Evolutionary conservation across 2,329 filamentous ascomycete genomes (phyloP).

Genomic region (Coniosporium tulheliwenetii): DNA sequence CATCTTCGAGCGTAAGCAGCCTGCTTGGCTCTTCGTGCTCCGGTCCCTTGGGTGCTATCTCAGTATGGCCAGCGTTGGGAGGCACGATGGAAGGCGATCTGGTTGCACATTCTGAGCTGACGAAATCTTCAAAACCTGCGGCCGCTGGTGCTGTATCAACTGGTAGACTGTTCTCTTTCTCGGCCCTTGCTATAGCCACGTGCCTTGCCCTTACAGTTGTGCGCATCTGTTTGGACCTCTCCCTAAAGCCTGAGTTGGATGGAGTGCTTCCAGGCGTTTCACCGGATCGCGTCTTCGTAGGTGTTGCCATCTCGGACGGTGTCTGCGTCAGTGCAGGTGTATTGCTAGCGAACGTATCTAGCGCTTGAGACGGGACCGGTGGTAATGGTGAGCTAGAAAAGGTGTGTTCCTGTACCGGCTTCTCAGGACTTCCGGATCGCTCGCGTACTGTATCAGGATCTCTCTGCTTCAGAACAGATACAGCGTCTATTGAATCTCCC

Average conservation of each 20-base stretch:
- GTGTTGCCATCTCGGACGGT: background rate
- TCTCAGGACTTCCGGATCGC: background rate
- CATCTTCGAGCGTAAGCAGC: background rate
- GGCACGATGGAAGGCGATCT: no score
- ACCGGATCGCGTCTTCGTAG: background rate
- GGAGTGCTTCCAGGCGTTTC: background rate
- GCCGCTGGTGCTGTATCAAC: background rate
- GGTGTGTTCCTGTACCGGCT: background rate
- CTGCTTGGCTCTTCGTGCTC: background rate
- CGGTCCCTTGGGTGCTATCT: constrained; percentile 4
- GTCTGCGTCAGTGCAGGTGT: background rate
- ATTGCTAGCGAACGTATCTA: background rate
- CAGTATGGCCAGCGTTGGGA: background rate
- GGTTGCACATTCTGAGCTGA: no score
- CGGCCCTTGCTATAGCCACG: background rate
- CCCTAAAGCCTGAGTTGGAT: constrained; percentile 3
- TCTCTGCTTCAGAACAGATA: no score
- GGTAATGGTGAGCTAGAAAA: background rate
- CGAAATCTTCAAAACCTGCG: background rate
- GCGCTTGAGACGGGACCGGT: background rate
- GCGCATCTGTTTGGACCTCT: background rate
- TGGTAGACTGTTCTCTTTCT: background rate
- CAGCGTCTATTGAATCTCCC: no score
- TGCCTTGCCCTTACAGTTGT: background rate
- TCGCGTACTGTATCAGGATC: no score